These are phyloP conservation scores for Penicillium bialowiezense DNA, from an alignment of 495 filamentous ascomycete species.

Conservation along the genomic window DNA sequence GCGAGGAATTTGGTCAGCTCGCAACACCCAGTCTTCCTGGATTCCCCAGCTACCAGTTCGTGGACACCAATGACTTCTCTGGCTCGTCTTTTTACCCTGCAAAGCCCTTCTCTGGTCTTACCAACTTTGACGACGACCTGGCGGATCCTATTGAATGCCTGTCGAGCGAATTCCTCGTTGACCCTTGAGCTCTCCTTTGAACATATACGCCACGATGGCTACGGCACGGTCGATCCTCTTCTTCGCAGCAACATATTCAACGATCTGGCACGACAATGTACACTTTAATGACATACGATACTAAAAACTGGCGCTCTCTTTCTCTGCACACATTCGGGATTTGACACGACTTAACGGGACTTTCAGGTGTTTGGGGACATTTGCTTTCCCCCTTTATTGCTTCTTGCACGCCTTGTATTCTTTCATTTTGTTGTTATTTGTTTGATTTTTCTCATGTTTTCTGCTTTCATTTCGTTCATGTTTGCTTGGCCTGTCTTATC, in stretches of 20 bases:
- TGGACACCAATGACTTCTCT: conserved; percentile 30
- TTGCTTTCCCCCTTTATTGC: conserved; percentile 2
- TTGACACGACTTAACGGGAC: conserved; percentile 8
- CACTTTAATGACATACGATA: conserved; percentile 24
- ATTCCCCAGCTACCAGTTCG: conserved; percentile 32
- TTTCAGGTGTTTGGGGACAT: conserved; percentile 11
- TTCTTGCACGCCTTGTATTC: conserved; percentile 2
- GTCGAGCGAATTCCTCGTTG: conserved; percentile 27
- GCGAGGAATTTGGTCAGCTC: conserved; percentile 32
- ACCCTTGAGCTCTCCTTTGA: conserved; percentile 13
- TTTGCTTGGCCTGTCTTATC: background rate
- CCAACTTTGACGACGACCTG: conserved; percentile 35
- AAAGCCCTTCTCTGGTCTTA: conserved; percentile 32
- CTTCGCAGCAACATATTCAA: conserved; percentile 18
- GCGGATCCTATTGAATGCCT: conserved; percentile 26
- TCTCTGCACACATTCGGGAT: conserved; percentile 16
- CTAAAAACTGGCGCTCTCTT: conserved; percentile 15
- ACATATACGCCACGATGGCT: conserved; percentile 6
- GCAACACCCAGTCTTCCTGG: conserved; percentile 26
- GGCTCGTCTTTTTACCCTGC: conserved; percentile 36
- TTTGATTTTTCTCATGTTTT: background rate
- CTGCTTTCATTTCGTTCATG: background rate
- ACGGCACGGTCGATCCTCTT: conserved; percentile 10
- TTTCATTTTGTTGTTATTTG: background rate
- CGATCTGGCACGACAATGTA: conserved; percentile 26